These are phyloP conservation scores for Sarcocystis neurona DNA, from an alignment of 169 alveolate species.

Conservation along the genomic window DNA sequence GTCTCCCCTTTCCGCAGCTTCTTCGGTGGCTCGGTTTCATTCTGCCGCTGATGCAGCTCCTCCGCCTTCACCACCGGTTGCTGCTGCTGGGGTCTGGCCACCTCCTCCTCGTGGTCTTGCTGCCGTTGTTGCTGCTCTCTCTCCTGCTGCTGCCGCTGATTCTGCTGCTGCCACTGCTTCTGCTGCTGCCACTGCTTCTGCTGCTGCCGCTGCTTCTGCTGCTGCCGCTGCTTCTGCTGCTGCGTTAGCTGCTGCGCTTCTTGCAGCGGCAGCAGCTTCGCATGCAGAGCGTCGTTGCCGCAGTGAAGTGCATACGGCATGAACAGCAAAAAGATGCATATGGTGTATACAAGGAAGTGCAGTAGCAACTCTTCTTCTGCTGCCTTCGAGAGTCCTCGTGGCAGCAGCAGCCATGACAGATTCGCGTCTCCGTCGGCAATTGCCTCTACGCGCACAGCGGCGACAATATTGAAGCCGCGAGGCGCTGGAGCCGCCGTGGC, in stretches of 20 bases:
- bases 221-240: background rate
- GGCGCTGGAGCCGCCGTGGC: background rate
- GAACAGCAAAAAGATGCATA: background rate
- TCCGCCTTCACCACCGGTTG: background rate
- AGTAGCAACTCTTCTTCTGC: conserved; percentile 50
- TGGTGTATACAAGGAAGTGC: conserved; percentile 21
- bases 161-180: no score
- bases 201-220: background rate
- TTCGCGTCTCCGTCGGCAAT: conserved; percentile 48
- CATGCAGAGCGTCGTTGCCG: background rate
- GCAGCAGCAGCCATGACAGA: conserved; percentile 39
- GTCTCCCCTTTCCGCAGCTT: background rate
- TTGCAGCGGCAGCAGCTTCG: conserved; percentile 5
- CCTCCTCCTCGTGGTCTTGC: no score
- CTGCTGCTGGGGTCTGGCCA: no score
- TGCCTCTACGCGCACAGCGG: conserved; percentile 32
- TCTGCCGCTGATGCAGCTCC: conserved; percentile 16
- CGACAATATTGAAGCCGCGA: background rate
- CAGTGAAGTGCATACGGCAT: conserved; percentile 31
- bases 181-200: conserved; percentile 22
- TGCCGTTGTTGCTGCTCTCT: no score
- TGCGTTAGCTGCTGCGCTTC: background rate
- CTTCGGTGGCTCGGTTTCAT: background rate
- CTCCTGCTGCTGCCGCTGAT: no score
- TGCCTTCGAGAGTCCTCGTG: conserved; percentile 14